Conservation (phyloP, 225 moss, liverwort and hornwort genomes). For the Polytrichum formosum region DNA sequence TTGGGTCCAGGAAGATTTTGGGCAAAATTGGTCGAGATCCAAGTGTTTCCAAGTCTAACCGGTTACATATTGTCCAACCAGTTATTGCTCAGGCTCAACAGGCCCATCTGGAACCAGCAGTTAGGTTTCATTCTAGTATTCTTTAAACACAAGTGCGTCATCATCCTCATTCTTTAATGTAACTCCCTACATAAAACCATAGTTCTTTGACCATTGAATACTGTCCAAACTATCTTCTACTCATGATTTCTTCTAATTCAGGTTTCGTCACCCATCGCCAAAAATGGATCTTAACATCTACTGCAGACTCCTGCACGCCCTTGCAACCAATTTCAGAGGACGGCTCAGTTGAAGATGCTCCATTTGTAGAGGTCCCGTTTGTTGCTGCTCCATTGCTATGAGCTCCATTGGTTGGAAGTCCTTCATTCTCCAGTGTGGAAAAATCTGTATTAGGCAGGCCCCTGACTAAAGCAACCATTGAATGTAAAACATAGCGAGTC, state of each 20-base stretch:
- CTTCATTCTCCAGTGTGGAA: constrained; percentile 74
- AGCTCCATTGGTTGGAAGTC: constrained; percentile 17
- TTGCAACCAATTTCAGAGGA: constrained; percentile 26
- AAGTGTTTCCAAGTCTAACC: too few relatives aligned
- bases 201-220: too few relatives aligned
- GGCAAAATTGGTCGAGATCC: too few relatives aligned
- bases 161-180: too few relatives aligned
- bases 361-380: constrained; percentile 12
- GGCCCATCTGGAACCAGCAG: too few relatives aligned
- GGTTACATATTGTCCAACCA: too few relatives aligned
- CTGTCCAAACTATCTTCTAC: too few relatives aligned
- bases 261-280: constrained; percentile 52
- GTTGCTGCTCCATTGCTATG: constrained; percentile 20
- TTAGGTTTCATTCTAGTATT: too few relatives aligned
- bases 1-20: too few relatives aligned
- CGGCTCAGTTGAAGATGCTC: constrained; percentile 4
- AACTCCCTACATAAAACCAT: too few relatives aligned
- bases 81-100: too few relatives aligned
- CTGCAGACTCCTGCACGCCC: constrained; percentile 13
- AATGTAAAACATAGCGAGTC: constrained; percentile 74
- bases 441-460: constrained; percentile 69
- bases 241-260: constrained; percentile 37
- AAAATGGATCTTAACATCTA: constrained; percentile 48
- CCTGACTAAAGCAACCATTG: constrained; percentile 71
- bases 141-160: too few relatives aligned